phyloP scores from a whole-genome alignment of 495 filamentous ascomycete genomes.

The Poronia punctata region DNA sequence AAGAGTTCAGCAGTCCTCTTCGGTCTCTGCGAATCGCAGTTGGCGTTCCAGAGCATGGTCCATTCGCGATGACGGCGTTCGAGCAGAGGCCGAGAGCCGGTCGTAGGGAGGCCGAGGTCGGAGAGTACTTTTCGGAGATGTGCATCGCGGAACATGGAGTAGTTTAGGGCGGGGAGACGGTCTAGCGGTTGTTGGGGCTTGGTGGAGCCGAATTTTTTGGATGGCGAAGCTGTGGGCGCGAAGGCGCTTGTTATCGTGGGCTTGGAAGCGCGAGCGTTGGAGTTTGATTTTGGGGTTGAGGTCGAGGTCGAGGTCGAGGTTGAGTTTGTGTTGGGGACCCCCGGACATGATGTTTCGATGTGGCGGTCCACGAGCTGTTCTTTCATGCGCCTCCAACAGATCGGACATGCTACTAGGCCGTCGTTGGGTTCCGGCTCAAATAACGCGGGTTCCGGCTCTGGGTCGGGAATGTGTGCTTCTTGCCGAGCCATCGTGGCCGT shows the following conservation, averaged over 20 bases:
- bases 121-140: constrained; percentile 70
- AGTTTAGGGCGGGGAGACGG: constrained; percentile 70
- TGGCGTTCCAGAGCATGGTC: constrained; percentile 94
- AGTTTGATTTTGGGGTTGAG: constrained; percentile 3
- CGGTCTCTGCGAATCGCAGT: constrained; percentile 74
- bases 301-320: constrained; percentile 8
- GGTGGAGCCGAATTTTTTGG: constrained; percentile 10
- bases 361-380: constrained; percentile 64
- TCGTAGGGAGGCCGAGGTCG: constrained; percentile 73
- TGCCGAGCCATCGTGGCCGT: constrained; percentile 29
- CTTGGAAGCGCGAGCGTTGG: constrained; percentile 16
- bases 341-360: constrained; percentile 56
- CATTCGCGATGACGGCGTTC: constrained; percentile 84
- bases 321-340: constrained; percentile 27
- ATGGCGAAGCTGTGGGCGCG: constrained; percentile 2
- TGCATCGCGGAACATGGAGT: constrained; percentile 69
- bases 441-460: constrained; percentile 22
- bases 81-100: constrained; percentile 57
- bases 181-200: constrained; percentile 47
- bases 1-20: constrained; percentile 64
- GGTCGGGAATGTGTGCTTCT: constrained; percentile 25
- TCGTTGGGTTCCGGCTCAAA: constrained; percentile 47
- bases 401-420: constrained; percentile 74
- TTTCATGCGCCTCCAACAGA: constrained; percentile 74
- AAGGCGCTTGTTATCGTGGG: constrained; percentile 18